Base-by-base conservation (phyloP, 2,329 filamentous ascomycete species). In the Calonectria hongkongensis region DNA sequence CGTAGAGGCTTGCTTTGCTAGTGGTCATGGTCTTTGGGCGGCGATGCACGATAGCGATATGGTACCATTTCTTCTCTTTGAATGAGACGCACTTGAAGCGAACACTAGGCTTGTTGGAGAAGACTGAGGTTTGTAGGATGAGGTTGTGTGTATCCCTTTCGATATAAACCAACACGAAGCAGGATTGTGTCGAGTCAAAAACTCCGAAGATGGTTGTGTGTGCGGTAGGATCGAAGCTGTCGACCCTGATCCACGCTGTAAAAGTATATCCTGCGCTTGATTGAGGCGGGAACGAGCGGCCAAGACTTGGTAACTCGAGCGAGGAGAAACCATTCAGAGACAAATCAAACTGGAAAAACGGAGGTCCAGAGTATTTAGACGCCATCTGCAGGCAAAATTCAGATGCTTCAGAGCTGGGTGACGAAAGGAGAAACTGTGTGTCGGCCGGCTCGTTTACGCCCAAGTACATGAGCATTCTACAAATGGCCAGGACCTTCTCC, bases 151-250 rank as follows among this genome's bases (percentile, higher is more conserved):
- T 98, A 82, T 98, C 96, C 81, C 94, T 95, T 82, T 99, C 97
- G 47, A 99, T 88, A 81, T 99, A 99, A 73, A 95, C 93, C 78
- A 99, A 91, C 43, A 99, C 86, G 80, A 99, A 99, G 83, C 97
- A 99, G 6, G 94, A 95, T 83, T 98, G 96, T 6, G 92, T 95
- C 4, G 93, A 89, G 84, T 99, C 97, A 83, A 97, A 98, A 10
- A 97, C 95, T 30, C 97, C 97, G 82, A 99, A 99, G 16, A 99
- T 90, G 0, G 97, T 99, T 0, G 97, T 99, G 83, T 99, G 97
- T 18, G 94, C 92, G 56, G 91, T 90, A 6, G 91, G 86, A 82
- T 99, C 97, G 83, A 97, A 98, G 48, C 92, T 88, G 82, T 98
- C 96, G 72, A 99, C 91, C 25, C 94, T 92, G 63, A 98, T 90